Conservation (phyloP, 495 filamentous ascomycete species). For the Neurospora tetrasperma region DNA sequence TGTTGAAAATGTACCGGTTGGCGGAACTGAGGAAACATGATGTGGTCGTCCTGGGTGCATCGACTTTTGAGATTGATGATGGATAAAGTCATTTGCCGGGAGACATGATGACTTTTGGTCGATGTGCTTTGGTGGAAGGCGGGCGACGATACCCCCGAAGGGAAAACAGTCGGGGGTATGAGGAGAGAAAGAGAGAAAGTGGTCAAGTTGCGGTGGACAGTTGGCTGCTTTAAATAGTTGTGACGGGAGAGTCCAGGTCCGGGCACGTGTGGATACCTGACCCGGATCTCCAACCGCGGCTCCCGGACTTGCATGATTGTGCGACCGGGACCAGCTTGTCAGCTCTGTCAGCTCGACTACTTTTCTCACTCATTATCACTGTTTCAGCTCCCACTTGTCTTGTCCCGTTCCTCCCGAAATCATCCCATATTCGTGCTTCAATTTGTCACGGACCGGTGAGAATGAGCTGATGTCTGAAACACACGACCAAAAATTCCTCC, state of each 20-base stretch:
- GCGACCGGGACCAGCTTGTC: not conserved
- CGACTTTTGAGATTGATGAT: not conserved
- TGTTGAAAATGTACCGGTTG: not conserved
- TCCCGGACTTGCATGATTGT: not conserved
- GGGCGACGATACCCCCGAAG: not conserved
- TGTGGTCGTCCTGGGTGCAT: not conserved
- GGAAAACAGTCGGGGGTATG: not conserved
- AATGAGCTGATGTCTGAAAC: not conserved
- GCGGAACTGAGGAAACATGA: not conserved
- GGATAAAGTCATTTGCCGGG: not conserved
- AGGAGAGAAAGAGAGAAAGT: not conserved
- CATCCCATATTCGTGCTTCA: not conserved
- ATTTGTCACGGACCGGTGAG: not conserved
- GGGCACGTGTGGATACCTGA: not conserved
- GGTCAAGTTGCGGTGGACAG: not conserved
- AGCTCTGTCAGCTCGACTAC: not conserved
- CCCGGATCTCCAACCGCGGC: not conserved
- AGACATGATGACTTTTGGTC: constrained; percentile 1
- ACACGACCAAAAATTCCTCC: not conserved
- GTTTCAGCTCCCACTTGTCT: not conserved
- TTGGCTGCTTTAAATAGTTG: not conserved
- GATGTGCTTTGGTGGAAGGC: not conserved
- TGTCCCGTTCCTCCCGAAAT: not conserved
- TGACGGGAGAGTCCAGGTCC: not conserved
- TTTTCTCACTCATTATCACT: not conserved